These are phyloP conservation scores for Taphrina sp. DNA, from an alignment of 1,139 yeast species.

Conservation along the genomic window DNA sequence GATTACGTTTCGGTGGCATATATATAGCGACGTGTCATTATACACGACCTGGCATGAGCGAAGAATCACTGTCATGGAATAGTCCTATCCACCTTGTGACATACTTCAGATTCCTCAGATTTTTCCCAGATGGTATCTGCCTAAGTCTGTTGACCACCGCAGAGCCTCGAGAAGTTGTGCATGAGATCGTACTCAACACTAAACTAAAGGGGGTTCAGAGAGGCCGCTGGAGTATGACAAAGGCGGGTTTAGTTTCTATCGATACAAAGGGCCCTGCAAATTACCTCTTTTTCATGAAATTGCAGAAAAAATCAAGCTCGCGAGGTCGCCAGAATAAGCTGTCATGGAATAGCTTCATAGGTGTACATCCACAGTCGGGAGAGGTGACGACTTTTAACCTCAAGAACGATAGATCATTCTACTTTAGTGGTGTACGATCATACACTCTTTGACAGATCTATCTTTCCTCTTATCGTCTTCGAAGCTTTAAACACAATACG, in stretches of 20 bases:
- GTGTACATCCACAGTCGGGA: conserved; percentile 16
- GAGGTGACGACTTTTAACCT: conserved; percentile 21
- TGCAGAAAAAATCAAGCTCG: conserved; percentile 22
- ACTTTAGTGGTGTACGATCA: conserved; percentile 15
- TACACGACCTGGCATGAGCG: conserved; percentile 72
- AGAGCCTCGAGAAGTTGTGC: conserved; percentile 62
- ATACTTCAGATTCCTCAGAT: conserved; percentile 78
- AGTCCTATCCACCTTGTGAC: conserved; percentile 81
- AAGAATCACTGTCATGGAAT: conserved; percentile 56
- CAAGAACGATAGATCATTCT: conserved; percentile 22
- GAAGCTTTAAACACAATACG: no score
- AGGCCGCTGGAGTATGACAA: conserved; percentile 24
- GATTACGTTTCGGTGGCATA: conserved; percentile 73
- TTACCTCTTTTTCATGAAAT: conserved; percentile 28
- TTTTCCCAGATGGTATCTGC: conserved; percentile 75
- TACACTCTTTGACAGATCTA: conserved; percentile 1
- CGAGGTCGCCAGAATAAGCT: conserved; percentile 32
- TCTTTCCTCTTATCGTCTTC: no score
- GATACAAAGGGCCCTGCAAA: conserved; percentile 24
- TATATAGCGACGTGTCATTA: conserved; percentile 84
- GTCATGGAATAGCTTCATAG: conserved; percentile 15
- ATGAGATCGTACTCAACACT: conserved; percentile 7
- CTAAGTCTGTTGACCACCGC: conserved; percentile 62
- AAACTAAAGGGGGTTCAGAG: conserved; percentile 27
- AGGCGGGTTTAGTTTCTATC: conserved; percentile 11